These are phyloP conservation scores for Moricandia arvensis DNA, from an alignment of 345 rosid genomes.

Conservation along the genomic window DNA sequence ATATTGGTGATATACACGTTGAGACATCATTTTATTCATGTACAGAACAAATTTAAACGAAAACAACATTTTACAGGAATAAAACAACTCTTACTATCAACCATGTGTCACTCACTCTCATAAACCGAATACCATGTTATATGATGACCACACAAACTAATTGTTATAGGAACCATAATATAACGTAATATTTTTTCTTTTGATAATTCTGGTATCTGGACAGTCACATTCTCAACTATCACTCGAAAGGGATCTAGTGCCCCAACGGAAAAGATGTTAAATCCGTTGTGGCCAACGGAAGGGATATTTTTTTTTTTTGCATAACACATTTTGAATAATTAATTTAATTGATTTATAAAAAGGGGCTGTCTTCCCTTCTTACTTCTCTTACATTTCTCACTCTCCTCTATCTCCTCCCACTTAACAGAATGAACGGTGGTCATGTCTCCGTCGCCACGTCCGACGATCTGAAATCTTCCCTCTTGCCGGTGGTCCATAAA, in stretches of 20 bases:
- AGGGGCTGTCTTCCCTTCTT: background rate
- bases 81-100: background rate
- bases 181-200: too few species aligned
- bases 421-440: constrained; percentile 35
- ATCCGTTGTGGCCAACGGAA: too few species aligned
- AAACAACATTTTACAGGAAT: background rate
- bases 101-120: constrained; percentile 19
- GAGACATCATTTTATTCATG: background rate
- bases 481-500: constrained; percentile 50
- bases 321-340: background rate
- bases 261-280: too few species aligned
- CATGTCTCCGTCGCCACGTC: constrained; percentile 24
- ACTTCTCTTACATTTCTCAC: background rate
- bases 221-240: too few species aligned
- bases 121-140: constrained; percentile 9
- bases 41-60: background rate
- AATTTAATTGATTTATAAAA: constrained; percentile 6
- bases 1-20: constrained; percentile 11
- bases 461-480: constrained; percentile 55
- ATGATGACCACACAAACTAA: background rate
- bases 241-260: too few species aligned
- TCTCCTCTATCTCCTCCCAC: background rate
- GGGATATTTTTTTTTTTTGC: background rate
- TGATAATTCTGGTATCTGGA: too few species aligned
- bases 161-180: background rate